These are phyloP conservation scores for Cyclostephanos tholiformis DNA, from an alignment of 108 stramenopile species.

Conservation along the genomic window DNA sequence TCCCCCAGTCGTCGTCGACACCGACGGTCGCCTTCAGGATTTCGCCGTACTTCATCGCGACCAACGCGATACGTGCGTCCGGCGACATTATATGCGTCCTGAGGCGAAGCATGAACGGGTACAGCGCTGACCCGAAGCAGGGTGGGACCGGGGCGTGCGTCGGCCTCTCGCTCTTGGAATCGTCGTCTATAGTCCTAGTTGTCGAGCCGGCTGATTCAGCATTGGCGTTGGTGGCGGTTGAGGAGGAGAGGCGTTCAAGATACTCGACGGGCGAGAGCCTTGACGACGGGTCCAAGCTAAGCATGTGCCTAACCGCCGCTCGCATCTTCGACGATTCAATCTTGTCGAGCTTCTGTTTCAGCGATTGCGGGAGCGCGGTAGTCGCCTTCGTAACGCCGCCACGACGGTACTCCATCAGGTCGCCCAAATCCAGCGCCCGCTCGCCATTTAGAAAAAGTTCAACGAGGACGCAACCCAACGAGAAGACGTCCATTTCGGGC, in stretches of 20 bases:
- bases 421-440: constrained; percentile 90
- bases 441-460: constrained; percentile 95
- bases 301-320: constrained; percentile 87
- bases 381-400: not conserved
- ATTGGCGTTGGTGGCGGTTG: constrained; percentile 7
- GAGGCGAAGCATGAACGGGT: constrained; percentile 63
- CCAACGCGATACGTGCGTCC: constrained; percentile 87
- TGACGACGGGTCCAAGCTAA: constrained; percentile 77
- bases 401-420: constrained; percentile 84
- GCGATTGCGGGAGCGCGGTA: constrained; percentile 43
- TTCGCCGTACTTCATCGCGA: constrained; percentile 76
- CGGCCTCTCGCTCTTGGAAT: constrained; percentile 13
- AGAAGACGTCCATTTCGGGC: constrained; percentile 96
- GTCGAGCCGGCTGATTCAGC: constrained; percentile 18
- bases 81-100: constrained; percentile 66
- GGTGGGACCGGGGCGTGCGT: constrained; percentile 49
- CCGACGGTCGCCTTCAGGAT: constrained; percentile 78
- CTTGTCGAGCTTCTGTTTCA: constrained; percentile 87
- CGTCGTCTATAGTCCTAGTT: constrained; percentile 2
- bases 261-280: constrained; percentile 76
- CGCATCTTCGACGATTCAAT: constrained; percentile 81
- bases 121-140: constrained; percentile 60
- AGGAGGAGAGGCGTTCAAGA: constrained; percentile 64
- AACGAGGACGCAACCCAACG: constrained; percentile 93
- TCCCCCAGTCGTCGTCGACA: constrained; percentile 73